Percentiles rank a stretch among this genome's conserved stretches.
Evolutionary conservation across 192 early-diverging fungal genomes (phyloP).

Genomic region (Linnemannia exigua): DNA sequence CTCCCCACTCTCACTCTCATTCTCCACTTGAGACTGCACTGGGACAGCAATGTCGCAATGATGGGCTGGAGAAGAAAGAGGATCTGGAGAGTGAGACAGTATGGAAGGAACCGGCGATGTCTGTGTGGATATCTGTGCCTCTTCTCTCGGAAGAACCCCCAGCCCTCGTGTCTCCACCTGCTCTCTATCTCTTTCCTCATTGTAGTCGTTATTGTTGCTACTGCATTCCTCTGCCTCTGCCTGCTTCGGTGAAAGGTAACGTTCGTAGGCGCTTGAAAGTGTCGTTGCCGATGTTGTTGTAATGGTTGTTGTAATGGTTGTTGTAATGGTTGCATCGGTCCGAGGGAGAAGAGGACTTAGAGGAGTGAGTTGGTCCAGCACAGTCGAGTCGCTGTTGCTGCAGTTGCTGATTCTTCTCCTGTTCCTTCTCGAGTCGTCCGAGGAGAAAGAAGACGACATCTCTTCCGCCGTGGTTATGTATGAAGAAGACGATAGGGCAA

Average conservation of each 20-base stretch:
- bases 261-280: neutral
- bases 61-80: neutral
- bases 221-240: neutral
- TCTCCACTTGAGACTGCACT: neutral
- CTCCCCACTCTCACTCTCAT: neutral
- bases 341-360: neutral
- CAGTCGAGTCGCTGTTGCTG: neutral
- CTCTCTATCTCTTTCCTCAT: neutral
- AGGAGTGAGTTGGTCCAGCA: neutral
- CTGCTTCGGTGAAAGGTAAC: neutral
- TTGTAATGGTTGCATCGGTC: neutral
- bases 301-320: neutral
- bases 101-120: neutral
- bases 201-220: neutral
- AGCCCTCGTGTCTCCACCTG: neutral
- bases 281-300: neutral
- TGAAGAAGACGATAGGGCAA: no score
- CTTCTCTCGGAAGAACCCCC: neutral
- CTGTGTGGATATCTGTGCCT: neutral
- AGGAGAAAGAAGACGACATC: neutral
- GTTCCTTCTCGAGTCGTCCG: neutral
- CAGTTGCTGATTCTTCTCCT: neutral
- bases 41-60: neutral
- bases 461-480: neutral
- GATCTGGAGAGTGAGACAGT: neutral